Evolutionary conservation across 1,284 basidiomycete genomes (phyloP), one percentile per base, ranked within the genome.

Genomic region (Laetiporus sulphureus): DNA sequence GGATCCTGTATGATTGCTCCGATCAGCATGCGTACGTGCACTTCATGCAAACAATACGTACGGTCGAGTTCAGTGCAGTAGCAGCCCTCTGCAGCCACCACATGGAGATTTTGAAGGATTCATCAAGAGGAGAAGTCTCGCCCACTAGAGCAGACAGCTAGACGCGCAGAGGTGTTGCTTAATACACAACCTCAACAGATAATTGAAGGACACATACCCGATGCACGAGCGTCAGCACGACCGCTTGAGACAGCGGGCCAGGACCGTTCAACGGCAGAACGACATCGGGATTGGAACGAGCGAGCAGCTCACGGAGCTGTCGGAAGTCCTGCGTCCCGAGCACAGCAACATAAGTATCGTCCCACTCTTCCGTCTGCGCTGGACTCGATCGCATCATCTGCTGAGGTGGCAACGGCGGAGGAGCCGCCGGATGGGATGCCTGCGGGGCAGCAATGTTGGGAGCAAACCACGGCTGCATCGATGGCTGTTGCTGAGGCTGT

Each of bases 1-100:
- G 83, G 83, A 59, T 90, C 85, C 82, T 85, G 49, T 38, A 40
- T 35, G n/a, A n/a, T n/a, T n/a, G n/a, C n/a, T n/a, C n/a, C n/a
- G n/a, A n/a, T n/a, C 16, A 2, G 20, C 8, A 13, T 22, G 18
- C 1, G 22, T 8, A 25, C 23, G n/a, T 10, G 24, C 15, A 11
- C 10, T 15, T 29, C 7, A 2, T 31, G 10, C 22, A n/a, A 36
- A 19, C 21, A 1, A 10, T 36, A 44, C 73, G 24, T 58, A 83
- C 83, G 52, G 78, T 79, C 41, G 84, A 79, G 56, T 83, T 83
- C 47, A 90, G 69, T 31, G 79, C 68, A 15, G 72, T 67, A 4
- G 83, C 67, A 25, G 82, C 71, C 42, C 86, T 79, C 56, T 88
- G 84, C 51, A 90, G 63, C 86, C 86, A 90, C 85, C 87, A 89